These are phyloP conservation scores for Quillaja saponaria DNA, from an alignment of 306 rosid species.

Conservation along the genomic window DNA sequence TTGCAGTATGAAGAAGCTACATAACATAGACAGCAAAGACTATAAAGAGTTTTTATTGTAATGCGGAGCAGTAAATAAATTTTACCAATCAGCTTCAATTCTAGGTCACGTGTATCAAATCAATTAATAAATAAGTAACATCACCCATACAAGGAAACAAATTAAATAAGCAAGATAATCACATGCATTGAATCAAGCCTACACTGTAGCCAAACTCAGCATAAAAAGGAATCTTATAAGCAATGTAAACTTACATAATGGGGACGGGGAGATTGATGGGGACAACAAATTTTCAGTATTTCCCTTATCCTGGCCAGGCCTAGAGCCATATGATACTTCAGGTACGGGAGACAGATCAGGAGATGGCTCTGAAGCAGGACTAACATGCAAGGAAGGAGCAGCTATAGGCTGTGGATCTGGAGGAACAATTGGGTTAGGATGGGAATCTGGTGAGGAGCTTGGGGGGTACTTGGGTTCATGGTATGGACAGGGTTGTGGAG, in stretches of 20 bases:
- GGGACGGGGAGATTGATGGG: constrained; percentile 41
- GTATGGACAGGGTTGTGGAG: constrained; percentile 58
- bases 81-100: no score
- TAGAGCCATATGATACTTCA: constrained; percentile 32
- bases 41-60: no score
- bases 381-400: constrained; percentile 40
- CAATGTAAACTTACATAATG: constrained; percentile 57
- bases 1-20: no score
- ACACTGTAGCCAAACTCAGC: constrained; percentile 14
- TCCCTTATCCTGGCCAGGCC: constrained; percentile 42
- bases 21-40: no score
- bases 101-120: no score
- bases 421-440: constrained; percentile 39
- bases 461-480: constrained; percentile 36
- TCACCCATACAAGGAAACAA: not conserved
- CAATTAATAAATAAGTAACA: not conserved
- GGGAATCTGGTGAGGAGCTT: constrained; percentile 41
- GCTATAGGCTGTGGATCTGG: constrained; percentile 43
- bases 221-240: constrained; percentile 13
- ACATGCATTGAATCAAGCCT: not conserved
- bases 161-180: not conserved
- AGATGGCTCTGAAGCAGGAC: constrained; percentile 38
- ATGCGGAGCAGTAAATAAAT: no score
- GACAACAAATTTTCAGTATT: constrained; percentile 37
- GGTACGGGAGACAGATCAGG: constrained; percentile 47